Conservation (phyloP, 345 rosid genomes). For the Clausena lansium region DNA sequence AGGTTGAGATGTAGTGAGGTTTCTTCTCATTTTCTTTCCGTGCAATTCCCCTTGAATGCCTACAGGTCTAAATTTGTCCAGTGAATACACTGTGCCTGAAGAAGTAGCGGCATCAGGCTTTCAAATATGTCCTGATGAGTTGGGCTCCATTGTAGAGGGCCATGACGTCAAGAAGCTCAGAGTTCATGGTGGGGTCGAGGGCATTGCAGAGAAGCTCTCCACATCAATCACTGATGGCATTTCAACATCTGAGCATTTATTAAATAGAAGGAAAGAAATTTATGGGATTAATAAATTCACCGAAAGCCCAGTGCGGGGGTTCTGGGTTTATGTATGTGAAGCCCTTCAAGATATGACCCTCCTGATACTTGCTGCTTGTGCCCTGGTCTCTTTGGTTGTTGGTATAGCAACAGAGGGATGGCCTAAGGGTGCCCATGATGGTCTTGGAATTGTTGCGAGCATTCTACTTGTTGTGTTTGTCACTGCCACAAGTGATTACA, state of each 20-base stretch:
- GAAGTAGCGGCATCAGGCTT: slow-evolving; percentile 77
- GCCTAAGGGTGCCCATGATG: slow-evolving; percentile 78
- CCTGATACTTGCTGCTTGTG: slow-evolving; percentile 63
- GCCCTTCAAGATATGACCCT: slow-evolving; percentile 69
- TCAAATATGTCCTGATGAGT: slow-evolving; percentile 82
- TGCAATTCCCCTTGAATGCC: slow-evolving; percentile 26
- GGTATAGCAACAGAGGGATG: slow-evolving; percentile 75
- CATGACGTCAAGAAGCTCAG: slow-evolving; percentile 75
- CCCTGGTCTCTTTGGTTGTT: slow-evolving; percentile 57
- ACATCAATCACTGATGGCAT: slow-evolving; percentile 64
- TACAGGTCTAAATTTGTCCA: slow-evolving; percentile 57
- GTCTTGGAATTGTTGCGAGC: slow-evolving; percentile 67
- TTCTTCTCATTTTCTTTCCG: slow-evolving; percentile 4
- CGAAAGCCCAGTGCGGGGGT: slow-evolving; percentile 72
- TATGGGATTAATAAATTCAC: slow-evolving; percentile 83
- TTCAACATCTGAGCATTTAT: slow-evolving; percentile 40
- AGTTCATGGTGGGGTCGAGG: slow-evolving; percentile 71
- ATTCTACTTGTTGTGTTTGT: slow-evolving; percentile 67
- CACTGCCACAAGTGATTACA: slow-evolving; percentile 73
- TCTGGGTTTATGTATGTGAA: slow-evolving; percentile 77
- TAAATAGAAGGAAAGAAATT: slow-evolving; percentile 48
- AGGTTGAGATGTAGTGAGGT: background rate
- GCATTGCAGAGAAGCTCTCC: slow-evolving; percentile 58
- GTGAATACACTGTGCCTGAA: slow-evolving; percentile 71
- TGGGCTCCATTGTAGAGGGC: slow-evolving; percentile 83